Base-by-base conservation (phyloP, 306 rosid species). In the Rubus idaeus region DNA sequence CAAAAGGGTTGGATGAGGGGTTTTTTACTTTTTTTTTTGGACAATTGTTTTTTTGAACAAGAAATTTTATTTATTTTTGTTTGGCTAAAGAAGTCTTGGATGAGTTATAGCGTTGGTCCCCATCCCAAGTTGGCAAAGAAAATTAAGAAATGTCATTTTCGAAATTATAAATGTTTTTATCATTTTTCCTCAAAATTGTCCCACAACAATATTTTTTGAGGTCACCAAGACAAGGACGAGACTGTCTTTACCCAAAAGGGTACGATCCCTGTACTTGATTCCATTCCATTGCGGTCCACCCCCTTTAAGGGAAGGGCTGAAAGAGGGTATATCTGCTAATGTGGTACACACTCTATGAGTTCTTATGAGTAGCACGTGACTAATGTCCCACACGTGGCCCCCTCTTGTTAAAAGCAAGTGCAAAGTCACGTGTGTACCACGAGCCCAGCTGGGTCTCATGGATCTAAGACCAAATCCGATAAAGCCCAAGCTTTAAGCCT, bases 181-280 rank as follows among this genome's bases (percentile, higher is more conserved):
- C 35, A 10, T 0, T 5, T 14, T 73, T 49, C 51, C 1, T 60
- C 72, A 23, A 61, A 9, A 74, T 3, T 26, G 61, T 13, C 78
- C 85, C 82, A 74, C 3, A 41, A 52, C 11, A 56, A 1, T 30
- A 30, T 17, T 4, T 73, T 41, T 12, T 57, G 45, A 37, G 44
- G 74, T 49, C 23, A 5, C 4, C 20, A 5, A 35, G 5, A 21
- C 42, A 37, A 49, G 80, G 86, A 46, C 50, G 63, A 44, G 64
- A 53, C 26, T 56, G 80, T 56, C 80, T 30, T 26, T 10, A 21
- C 4, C 0, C 3, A 23, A 50, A 21, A 55, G 8, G 9, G 86
- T 75, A 79, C 76, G 75, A 79, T 55, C 58, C 74, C 70, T 74
- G 80, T 82, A 74, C 80, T 12, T 47, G 44, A 64, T 26, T 30